Base-by-base conservation (phyloP, 306 rosid genomes). In the Cajanus cajan region DNA sequence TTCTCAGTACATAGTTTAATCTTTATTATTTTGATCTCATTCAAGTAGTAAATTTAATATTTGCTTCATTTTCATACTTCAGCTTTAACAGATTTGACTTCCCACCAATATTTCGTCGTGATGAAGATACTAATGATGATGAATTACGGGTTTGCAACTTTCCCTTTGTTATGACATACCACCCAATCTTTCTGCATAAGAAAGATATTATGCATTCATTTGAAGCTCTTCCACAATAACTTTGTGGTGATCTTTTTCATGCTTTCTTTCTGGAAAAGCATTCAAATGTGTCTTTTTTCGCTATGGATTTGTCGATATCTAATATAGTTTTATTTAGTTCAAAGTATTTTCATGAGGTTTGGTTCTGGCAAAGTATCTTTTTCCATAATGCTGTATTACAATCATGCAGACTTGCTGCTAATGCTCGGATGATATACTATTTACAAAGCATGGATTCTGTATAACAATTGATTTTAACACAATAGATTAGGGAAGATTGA, bases 51-150 rank as follows among this genome's bases (percentile, higher is more conserved):
- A 79, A 75, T 65, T 74, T 81, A 59, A 80, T 75, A 44, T 63
- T 81, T 87, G 61, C 71, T 74, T 82, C 24, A 25, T 68, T 76
- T 71, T 82, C 69, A 33, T 69, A 37, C 78, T 84, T 77, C 96
- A 95, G 98, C 85, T 95, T 95, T 82, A 93, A 90, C 83, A 91
- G 87, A 84, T 95, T 93, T 80, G 98, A 95, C 52, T 90, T 74
- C 71, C 89, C 97, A 8, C 98, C 98, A 62, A 91, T 95, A 84
- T 91, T 95, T 78, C 94, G 91, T 31, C 98, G 83, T 8, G 96
- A 91, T 52, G 97, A 88, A 40, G 93, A 91, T 69, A 76, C 80
- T 51, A 91, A 89, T 74, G 90, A 78, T 50, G 98, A 95, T 79
- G 98, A 95, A 86, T 22, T 95, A 68, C 87, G 94, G 97, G 98